Conservation (phyloP, 768 basidiomycete species). For the Leccinum boreale region DNA sequence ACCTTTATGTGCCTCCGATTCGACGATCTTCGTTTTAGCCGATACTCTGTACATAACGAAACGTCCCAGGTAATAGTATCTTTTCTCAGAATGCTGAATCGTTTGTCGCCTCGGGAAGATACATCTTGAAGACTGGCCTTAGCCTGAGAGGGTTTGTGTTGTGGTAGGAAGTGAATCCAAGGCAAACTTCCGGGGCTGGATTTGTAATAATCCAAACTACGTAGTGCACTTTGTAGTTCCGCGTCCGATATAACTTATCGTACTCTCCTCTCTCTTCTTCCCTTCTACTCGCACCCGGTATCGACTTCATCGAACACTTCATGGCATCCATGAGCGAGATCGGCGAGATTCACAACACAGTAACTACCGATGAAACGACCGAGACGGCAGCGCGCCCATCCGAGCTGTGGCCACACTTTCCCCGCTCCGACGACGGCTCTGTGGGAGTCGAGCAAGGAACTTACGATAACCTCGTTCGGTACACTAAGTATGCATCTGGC, state of each 20-base stretch:
- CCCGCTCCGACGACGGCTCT: slow-evolving; percentile 19
- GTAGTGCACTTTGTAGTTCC: not conserved
- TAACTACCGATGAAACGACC: not conserved
- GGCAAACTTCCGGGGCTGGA: not conserved
- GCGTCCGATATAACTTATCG: not conserved
- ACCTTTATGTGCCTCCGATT: not conserved
- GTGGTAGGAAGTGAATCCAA: not conserved
- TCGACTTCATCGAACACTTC: not conserved
- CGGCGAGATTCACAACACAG: not conserved
- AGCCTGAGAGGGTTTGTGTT: not conserved
- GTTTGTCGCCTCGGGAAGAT: not conserved
- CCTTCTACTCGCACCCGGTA: not conserved
- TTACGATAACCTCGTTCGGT: slow-evolving; percentile 43
- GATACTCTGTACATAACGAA: not conserved
- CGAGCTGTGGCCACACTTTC: slow-evolving; percentile 23
- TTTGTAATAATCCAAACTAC: not conserved
- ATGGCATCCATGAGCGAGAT: slow-evolving; percentile 5
- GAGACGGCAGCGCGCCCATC: slow-evolving; percentile 4
- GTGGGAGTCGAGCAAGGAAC: slow-evolving; percentile 34
- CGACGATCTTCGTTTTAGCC: not conserved
- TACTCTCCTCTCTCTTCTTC: not conserved
- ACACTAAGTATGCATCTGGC: slow-evolving; percentile 50
- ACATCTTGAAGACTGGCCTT: not conserved
- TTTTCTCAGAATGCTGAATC: not conserved
- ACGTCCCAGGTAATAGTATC: not conserved